Evolutionary conservation across 2,329 filamentous ascomycete species (phyloP).

Genomic region (Septoria linicola): DNA sequence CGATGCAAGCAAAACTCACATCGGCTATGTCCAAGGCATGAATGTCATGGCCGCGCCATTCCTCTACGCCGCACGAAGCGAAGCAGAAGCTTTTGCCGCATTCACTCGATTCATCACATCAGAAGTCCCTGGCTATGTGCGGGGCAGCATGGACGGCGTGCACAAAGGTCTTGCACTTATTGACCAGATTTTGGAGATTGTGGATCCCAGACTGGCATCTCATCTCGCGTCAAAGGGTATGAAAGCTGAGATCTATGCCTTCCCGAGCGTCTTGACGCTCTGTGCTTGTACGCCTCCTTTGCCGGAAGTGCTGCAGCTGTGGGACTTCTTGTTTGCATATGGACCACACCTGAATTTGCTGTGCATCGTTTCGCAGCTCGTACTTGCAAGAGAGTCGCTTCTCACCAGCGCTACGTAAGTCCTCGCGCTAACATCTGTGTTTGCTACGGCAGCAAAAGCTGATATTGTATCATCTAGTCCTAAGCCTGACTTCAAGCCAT

Average conservation of each 20-base stretch:
- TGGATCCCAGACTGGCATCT: constrained; percentile 81
- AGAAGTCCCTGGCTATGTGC: constrained; percentile 90
- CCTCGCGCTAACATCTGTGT: background rate
- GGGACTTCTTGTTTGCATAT: constrained; percentile 97
- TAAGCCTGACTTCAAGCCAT: constrained; percentile 56
- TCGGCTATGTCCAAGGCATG: constrained; percentile 97
- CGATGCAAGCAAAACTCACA: constrained; percentile 56
- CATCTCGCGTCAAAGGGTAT: constrained; percentile 85
- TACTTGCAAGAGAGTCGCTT: constrained; percentile 81
- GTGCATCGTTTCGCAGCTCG: constrained; percentile 92
- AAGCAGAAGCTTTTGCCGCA: constrained; percentile 89
- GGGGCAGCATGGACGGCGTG: constrained; percentile 95
- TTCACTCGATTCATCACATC: constrained; percentile 84
- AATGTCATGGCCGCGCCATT: constrained; percentile 96
- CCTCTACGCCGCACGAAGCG: constrained; percentile 88
- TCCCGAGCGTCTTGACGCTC: constrained; percentile 89
- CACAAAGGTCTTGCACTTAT: constrained; percentile 88
- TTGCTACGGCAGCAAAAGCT: background rate
- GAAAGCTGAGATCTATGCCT: constrained; percentile 92
- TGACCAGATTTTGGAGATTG: constrained; percentile 85
- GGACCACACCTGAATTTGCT: constrained; percentile 92
- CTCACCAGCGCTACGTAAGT: constrained; percentile 77
- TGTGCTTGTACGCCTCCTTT: constrained; percentile 94
- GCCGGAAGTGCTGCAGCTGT: constrained; percentile 86
- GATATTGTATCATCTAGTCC: constrained; percentile 67